Evolutionary conservation across 352 stramenopile species (phyloP).

Genomic region (Phytopythium aichiense): DNA sequence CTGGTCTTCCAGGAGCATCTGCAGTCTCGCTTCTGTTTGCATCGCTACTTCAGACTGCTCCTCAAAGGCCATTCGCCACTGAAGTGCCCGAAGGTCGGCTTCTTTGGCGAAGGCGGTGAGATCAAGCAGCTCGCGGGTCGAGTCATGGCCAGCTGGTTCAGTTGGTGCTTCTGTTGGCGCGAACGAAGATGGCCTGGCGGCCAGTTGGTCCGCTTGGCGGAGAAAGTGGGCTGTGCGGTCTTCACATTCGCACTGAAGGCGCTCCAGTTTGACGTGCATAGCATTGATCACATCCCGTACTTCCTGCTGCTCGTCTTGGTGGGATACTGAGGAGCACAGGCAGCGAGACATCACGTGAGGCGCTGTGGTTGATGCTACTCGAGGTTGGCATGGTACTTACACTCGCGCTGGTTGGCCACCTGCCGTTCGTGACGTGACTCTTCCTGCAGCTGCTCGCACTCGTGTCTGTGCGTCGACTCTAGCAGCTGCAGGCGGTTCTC

Average conservation of each 20-base stretch:
- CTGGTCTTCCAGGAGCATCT: constrained; percentile 44
- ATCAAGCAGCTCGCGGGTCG: constrained; percentile 16
- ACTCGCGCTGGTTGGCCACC: neutral
- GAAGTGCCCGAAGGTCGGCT: constrained; percentile 30
- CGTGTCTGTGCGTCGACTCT: constrained; percentile 10
- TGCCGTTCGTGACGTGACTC: neutral
- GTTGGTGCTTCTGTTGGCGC: neutral
- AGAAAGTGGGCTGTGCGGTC: neutral
- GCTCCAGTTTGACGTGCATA: neutral
- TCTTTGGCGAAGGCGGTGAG: constrained; percentile 31
- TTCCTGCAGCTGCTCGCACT: constrained; percentile 8
- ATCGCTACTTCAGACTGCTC: constrained; percentile 21
- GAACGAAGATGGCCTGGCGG: neutral
- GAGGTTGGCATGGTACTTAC: neutral
- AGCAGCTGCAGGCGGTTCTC: constrained; percentile 18
- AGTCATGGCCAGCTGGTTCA: neutral
- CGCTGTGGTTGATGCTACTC: no score
- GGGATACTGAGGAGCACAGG: neutral
- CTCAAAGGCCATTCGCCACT: constrained; percentile 32
- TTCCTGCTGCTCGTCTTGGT: neutral
- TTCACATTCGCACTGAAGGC: neutral
- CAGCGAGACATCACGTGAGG: neutral
- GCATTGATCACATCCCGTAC: neutral
- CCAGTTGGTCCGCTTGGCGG: neutral
- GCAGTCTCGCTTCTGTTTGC: constrained; percentile 26